These are phyloP conservation scores for Nemophila menziesii DNA, from an alignment of 257 asterid species.

Conservation along the genomic window DNA sequence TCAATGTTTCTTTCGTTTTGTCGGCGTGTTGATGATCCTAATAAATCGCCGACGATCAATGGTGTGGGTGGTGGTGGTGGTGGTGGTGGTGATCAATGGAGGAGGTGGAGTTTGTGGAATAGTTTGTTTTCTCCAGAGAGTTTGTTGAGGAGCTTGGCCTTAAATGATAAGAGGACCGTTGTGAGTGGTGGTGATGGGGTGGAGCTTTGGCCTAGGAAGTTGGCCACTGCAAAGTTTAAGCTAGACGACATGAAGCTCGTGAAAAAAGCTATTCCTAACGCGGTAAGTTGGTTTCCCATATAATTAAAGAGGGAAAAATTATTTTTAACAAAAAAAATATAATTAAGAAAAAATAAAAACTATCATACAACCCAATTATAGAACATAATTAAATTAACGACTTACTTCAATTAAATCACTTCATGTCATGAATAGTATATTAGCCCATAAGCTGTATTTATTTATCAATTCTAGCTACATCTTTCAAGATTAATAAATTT, in stretches of 20 bases:
- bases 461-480: too few species aligned
- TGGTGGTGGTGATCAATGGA: slow-evolving; percentile 11
- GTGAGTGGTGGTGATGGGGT: slow-evolving; percentile 35
- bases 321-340: too few species aligned
- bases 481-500: too few species aligned
- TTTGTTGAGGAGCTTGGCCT: slow-evolving; percentile 25
- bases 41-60: slow-evolving; percentile 16
- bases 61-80: slow-evolving; percentile 19
- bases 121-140: slow-evolving; percentile 16
- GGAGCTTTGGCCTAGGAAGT: slow-evolving; percentile 39
- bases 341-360: too few species aligned
- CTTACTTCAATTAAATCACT: too few species aligned
- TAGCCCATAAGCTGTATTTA: too few species aligned
- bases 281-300: slow-evolving; percentile 15
- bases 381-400: too few species aligned
- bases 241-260: slow-evolving; percentile 30
- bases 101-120: slow-evolving; percentile 22
- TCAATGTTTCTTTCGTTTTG: slow-evolving; percentile 49
- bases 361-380: too few species aligned
- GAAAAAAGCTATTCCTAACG: slow-evolving; percentile 15
- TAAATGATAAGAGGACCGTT: slow-evolving; percentile 24
- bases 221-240: slow-evolving; percentile 30
- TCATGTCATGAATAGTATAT: too few species aligned
- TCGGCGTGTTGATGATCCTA: slow-evolving; percentile 39
- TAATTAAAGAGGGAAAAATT: too few species aligned